phyloP scores from a whole-genome alignment of 805 yeast genomes.

The Jamesozyma gamospora region DNA sequence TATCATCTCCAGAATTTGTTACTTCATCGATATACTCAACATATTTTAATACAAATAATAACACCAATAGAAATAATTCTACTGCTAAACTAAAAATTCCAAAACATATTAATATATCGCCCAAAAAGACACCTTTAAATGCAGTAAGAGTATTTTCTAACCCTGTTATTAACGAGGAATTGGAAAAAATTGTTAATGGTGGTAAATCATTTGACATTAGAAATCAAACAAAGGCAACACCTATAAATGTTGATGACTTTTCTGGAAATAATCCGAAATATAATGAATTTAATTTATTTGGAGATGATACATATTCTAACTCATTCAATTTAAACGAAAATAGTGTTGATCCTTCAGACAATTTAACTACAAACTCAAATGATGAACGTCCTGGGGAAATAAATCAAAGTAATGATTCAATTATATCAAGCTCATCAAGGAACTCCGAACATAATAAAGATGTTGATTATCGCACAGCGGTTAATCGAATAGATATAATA shows the following conservation, averaged over 20 bases:
- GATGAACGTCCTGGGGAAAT: too few species aligned
- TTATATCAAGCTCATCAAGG: too few species aligned
- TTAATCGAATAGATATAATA: constrained; percentile 38
- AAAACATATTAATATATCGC: background rate
- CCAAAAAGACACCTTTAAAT: background rate
- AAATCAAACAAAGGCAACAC: constrained; percentile 11
- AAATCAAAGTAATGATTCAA: too few species aligned
- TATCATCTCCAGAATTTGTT: constrained; percentile 36
- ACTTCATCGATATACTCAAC: constrained; percentile 20
- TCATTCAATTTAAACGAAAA: too few species aligned
- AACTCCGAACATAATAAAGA: too few species aligned
- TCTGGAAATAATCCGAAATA: background rate
- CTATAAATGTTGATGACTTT: too few species aligned
- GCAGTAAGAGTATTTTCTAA: constrained; percentile 12
- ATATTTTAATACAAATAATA: constrained; percentile 9
- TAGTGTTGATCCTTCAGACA: too few species aligned
- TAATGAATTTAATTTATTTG: background rate
- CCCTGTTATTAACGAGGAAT: constrained; percentile 28
- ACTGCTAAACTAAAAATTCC: background rate
- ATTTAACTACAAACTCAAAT: too few species aligned
- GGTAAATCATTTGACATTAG: background rate
- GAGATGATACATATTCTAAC: background rate
- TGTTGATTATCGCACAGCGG: too few species aligned
- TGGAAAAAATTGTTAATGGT: constrained; percentile 24
- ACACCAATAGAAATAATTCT: background rate